Evolutionary conservation across 202 grass and related monocot genomes (phyloP).

Genomic region (Carex sylvatica): DNA sequence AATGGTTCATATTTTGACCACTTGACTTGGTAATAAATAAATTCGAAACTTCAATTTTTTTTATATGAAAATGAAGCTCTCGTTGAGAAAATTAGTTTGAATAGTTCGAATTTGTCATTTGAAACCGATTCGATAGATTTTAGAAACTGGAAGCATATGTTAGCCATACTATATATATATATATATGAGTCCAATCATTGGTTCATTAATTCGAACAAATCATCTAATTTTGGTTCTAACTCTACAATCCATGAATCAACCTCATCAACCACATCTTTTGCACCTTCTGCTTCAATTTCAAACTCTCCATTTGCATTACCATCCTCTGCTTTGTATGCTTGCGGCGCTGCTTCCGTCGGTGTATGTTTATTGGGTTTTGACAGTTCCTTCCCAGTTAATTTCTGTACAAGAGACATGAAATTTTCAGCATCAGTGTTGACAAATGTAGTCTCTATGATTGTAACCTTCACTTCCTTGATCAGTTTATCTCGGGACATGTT

Average conservation of each 20-base stretch:
- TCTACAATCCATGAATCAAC: neutral
- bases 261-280: conserved; percentile 1
- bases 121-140: too few relatives aligned
- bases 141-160: too few relatives aligned
- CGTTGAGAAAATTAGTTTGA: too few relatives aligned
- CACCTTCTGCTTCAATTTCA: neutral
- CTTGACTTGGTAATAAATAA: too few relatives aligned
- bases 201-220: conserved; percentile 2
- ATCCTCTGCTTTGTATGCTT: neutral
- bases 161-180: too few relatives aligned
- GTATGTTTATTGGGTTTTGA: neutral
- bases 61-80: too few relatives aligned
- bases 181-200: too few relatives aligned
- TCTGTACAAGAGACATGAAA: conserved; percentile 79
- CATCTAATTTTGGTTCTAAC: conserved; percentile 3
- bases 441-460: conserved; percentile 61
- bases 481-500: neutral
- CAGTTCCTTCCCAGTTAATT: conserved; percentile 55
- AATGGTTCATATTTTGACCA: too few relatives aligned
- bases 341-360: neutral
- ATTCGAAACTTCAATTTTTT: too few relatives aligned
- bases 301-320: neutral
- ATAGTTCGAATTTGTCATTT: too few relatives aligned
- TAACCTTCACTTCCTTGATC: conserved; percentile 47
- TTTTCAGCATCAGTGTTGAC: conserved; percentile 55